Percentiles rank a stretch among this genome's conserved stretches.
phyloP scores from a whole-genome alignment of 202 grass and related monocot genomes.

The Carex sylvatica region DNA sequence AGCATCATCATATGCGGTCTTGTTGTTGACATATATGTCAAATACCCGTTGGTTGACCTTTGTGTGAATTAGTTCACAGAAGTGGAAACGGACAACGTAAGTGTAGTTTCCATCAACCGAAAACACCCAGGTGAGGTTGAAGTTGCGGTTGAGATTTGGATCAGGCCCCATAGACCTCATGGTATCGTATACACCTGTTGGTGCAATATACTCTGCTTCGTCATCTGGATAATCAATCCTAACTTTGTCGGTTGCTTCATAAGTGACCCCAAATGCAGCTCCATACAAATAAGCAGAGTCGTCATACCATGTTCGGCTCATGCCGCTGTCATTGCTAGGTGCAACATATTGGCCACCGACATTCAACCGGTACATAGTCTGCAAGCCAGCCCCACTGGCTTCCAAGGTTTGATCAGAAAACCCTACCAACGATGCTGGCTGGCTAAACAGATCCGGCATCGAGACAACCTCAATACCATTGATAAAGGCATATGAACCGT shows the following conservation, averaged over 20 bases:
- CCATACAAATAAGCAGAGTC: slow-evolving; percentile 76
- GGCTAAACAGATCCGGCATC: slow-evolving; percentile 68
- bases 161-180: slow-evolving; percentile 81
- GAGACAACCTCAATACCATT: slow-evolving; percentile 85
- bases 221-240: slow-evolving; percentile 41
- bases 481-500: slow-evolving; percentile 75
- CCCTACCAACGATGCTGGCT: slow-evolving; percentile 51
- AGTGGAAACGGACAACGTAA: slow-evolving; percentile 70
- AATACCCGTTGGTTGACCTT: slow-evolving; percentile 74
- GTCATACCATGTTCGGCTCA: slow-evolving; percentile 69
- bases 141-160: slow-evolving; percentile 63
- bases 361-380: slow-evolving; percentile 87
- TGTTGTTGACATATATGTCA: slow-evolving; percentile 90
- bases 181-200: slow-evolving; percentile 51
- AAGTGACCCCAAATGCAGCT: slow-evolving; percentile 38
- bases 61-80: slow-evolving; percentile 73
- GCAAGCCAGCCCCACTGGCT: slow-evolving; percentile 29
- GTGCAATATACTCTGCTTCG: slow-evolving; percentile 50
- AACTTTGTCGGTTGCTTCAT: slow-evolving; percentile 39
- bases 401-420: slow-evolving; percentile 70
- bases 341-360: slow-evolving; percentile 62
- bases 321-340: slow-evolving; percentile 61
- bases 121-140: slow-evolving; percentile 84
- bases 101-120: slow-evolving; percentile 81
- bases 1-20: slow-evolving; percentile 52